Evolutionary conservation across 176 grass and related monocot species (phyloP).

Genomic region (Carex myosuroides): DNA sequence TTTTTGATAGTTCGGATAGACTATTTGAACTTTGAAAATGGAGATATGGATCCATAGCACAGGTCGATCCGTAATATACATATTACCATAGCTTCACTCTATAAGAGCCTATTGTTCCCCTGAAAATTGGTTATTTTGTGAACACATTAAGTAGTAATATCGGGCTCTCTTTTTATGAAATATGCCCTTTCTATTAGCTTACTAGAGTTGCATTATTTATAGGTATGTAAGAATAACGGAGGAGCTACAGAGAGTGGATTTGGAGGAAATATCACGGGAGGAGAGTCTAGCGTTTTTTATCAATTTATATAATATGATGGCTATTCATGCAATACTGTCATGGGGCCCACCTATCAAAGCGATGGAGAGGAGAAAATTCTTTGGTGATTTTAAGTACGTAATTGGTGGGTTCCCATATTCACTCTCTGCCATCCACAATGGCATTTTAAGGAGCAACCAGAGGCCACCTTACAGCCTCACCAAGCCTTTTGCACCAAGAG

Average conservation of each 20-base stretch:
- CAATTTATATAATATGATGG: constrained; percentile 98
- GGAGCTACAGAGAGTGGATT: constrained; percentile 85
- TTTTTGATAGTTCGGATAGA: no score
- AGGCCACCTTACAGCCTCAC: constrained; percentile 81
- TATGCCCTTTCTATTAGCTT: background rate
- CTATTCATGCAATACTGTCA: constrained; percentile 72
- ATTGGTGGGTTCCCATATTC: constrained; percentile 89
- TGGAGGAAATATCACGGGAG: constrained; percentile 60
- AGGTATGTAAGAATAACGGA: constrained; percentile 88
- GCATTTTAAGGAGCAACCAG: constrained; percentile 77
- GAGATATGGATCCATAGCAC: no score
- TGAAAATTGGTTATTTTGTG: background rate
- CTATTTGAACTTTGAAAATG: no score
- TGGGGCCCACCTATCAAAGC: constrained; percentile 61
- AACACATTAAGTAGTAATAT: background rate
- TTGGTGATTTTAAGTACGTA: constrained; percentile 95
- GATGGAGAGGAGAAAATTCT: constrained; percentile 78
- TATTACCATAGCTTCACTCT: no score
- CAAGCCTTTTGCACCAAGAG: constrained; percentile 80
- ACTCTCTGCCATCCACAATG: constrained; percentile 87
- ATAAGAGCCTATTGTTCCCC: background rate
- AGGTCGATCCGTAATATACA: no score
- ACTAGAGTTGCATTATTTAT: constrained; percentile 3
- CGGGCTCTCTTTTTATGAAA: constrained; percentile 3
- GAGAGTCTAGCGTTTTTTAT: constrained; percentile 95